These are phyloP conservation scores for Lepidium africanum DNA, from an alignment of 345 rosid genomes.

Conservation along the genomic window DNA sequence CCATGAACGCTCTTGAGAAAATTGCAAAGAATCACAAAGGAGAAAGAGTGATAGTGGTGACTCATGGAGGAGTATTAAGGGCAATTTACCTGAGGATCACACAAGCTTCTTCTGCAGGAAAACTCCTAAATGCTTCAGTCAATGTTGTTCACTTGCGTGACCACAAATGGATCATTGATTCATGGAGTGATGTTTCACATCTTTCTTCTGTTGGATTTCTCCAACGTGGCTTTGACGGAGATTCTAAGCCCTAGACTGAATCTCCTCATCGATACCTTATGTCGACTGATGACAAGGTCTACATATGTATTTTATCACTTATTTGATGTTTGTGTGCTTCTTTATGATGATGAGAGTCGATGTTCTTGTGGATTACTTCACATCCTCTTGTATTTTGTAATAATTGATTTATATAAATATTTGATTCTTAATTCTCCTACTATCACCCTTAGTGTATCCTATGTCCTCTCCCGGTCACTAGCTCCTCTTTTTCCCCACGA, in stretches of 20 bases:
- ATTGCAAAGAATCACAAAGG: slow-evolving; percentile 32
- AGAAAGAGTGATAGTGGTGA: slow-evolving; percentile 28
- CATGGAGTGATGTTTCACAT: slow-evolving; percentile 31
- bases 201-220: slow-evolving; percentile 29
- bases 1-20: slow-evolving; percentile 26
- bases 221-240: slow-evolving; percentile 33
- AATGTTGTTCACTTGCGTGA: slow-evolving; percentile 20
- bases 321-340: neutral
- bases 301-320: neutral
- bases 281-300: neutral
- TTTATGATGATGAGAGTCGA: neutral
- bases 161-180: slow-evolving; percentile 18
- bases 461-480: too few species aligned
- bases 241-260: slow-evolving; percentile 15
- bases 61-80: slow-evolving; percentile 35
- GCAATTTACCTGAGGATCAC: slow-evolving; percentile 28
- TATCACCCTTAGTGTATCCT: too few species aligned
- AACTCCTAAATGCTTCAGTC: slow-evolving; percentile 27
- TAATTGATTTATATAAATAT: neutral
- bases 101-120: slow-evolving; percentile 25
- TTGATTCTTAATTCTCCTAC: neutral
- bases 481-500: too few species aligned
- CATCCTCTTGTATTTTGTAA: neutral
- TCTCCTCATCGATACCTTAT: neutral
- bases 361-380: neutral